These are phyloP conservation scores for Backusella westeae DNA, from an alignment of 192 early-diverging fungal species.

Conservation along the genomic window DNA sequence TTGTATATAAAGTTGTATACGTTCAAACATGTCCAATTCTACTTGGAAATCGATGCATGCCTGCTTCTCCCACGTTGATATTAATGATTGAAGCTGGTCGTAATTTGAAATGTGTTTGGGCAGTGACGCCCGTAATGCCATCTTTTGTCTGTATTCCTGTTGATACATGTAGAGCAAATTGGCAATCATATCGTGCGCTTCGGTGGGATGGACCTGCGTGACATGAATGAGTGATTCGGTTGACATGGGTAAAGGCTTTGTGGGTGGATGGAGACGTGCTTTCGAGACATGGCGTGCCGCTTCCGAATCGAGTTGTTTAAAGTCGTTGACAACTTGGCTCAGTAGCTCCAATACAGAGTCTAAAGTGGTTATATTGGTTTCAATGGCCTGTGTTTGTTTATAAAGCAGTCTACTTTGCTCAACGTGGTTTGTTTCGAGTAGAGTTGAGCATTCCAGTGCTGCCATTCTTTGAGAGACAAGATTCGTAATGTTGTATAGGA, in stretches of 20 bases:
- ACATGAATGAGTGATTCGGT: constrained; percentile 24
- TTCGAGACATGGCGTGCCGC: background rate
- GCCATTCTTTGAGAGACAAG: constrained; percentile 14
- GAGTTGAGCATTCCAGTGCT: background rate
- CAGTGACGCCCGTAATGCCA: background rate
- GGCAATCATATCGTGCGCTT: constrained; percentile 14
- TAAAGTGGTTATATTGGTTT: background rate
- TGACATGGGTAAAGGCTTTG: constrained; percentile 8
- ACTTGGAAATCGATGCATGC: constrained; percentile 13
- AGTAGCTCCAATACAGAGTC: background rate
- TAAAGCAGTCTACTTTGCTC: background rate
- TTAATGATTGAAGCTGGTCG: background rate
- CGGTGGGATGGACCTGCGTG: constrained; percentile 1
- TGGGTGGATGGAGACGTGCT: background rate
- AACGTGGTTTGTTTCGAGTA: background rate
- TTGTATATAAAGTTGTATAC: constrained; percentile 24
- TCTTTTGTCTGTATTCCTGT: constrained; percentile 13
- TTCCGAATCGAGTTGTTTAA: background rate
- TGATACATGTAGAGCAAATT: constrained; percentile 5
- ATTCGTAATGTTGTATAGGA: constrained; percentile 1
- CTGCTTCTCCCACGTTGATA: constrained; percentile 19
- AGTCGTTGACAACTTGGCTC: background rate
- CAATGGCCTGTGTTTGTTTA: constrained; percentile 13
- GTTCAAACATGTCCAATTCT: constrained; percentile 20
- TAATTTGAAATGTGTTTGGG: background rate